Base-by-base conservation (phyloP, 768 basidiomycete genomes). In the Boletus huronensis region DNA sequence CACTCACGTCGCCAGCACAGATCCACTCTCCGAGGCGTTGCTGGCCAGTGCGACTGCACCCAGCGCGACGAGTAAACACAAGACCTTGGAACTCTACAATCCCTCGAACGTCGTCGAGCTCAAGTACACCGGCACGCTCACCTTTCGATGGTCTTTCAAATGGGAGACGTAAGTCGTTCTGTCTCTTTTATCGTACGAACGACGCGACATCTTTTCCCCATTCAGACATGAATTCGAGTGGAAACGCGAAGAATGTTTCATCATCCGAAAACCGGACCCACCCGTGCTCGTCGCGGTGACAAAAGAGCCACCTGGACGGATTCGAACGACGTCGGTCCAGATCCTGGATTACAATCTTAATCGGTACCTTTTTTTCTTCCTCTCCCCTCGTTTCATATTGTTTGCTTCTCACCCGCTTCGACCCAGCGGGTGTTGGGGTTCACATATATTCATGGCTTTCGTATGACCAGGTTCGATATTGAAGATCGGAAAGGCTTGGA, bases 271-370 rank as follows among this genome's bases (percentile, higher is more conserved):
- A 65, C 91, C 90, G 9, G 91, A 93, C 59, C 91, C 91, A 6
- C 87, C 91, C 40, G 90, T 93, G 2, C 79, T 92, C 10, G 85
- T 93, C 13, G 90, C 89, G 0, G 77, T 91, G 28, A 90, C 88
- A 3, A 90, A 86, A 63, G 91, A 91, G 55, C 80, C 83, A 2
- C 75, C 83, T 2, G 85, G 87, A 7, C 76, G 82, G 23, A 73
- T 86, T 42, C 86, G 82, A 63, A 83, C 85, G 13, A 69, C 79
- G 0, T 77, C 83, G 3, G 75, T 91, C 28, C 91, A 93, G 63
- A 81, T 93, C 25, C 74, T 93, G 5, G 90, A 93, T 68, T 93
- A 93, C 59, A 93, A 93, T 62, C 75, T 93, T 35, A 83, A 91
- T 62, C 74, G 90, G 90, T 85, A 55, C 44, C 47, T 25, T 32